Percentiles rank a stretch among this genome's conserved stretches.
Evolutionary conservation across 306 rosid species (phyloP).

Genomic region (Cicer pinnatifidum): DNA sequence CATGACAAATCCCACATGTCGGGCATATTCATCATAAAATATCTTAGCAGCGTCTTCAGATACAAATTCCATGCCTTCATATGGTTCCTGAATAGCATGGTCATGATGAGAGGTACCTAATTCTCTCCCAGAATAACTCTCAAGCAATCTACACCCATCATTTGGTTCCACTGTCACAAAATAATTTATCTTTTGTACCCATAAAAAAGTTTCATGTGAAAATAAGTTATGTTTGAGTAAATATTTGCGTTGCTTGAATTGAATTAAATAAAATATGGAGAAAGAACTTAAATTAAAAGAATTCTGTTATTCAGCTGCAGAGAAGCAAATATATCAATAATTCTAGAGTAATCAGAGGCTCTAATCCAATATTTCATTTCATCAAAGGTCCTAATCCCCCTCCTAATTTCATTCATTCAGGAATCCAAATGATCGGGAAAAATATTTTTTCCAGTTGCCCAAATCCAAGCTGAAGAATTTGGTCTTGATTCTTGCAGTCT

Average conservation of each 20-base stretch:
- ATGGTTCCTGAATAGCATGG: conserved; percentile 68
- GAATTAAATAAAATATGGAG: not conserved
- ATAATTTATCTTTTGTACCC: conserved; percentile 41
- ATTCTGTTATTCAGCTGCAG: conserved; percentile 6
- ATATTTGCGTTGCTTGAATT: not conserved
- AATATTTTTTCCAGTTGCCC: no score
- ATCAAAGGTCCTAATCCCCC: no score
- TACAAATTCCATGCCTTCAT: conserved; percentile 85
- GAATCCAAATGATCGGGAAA: no score
- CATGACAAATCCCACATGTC: conserved; percentile 86
- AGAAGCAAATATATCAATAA: conserved; percentile 17
- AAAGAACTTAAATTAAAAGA: conserved; percentile 11
- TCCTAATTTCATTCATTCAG: no score
- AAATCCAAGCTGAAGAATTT: no score
- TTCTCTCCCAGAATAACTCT: conserved; percentile 54
- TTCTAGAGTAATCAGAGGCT: conserved; percentile 10
- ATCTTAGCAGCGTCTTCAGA: conserved; percentile 97
- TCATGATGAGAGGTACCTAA: conserved; percentile 52
- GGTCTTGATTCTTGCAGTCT: no score
- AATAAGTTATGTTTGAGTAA: conserved; percentile 24
- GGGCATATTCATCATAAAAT: conserved; percentile 90
- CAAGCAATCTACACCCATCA: conserved; percentile 55
- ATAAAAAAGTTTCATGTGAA: conserved; percentile 33
- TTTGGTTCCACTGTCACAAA: conserved; percentile 69
- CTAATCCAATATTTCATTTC: not conserved